These are phyloP conservation scores for Lepidium africanum DNA, from an alignment of 345 rosid genomes.

Conservation along the genomic window DNA sequence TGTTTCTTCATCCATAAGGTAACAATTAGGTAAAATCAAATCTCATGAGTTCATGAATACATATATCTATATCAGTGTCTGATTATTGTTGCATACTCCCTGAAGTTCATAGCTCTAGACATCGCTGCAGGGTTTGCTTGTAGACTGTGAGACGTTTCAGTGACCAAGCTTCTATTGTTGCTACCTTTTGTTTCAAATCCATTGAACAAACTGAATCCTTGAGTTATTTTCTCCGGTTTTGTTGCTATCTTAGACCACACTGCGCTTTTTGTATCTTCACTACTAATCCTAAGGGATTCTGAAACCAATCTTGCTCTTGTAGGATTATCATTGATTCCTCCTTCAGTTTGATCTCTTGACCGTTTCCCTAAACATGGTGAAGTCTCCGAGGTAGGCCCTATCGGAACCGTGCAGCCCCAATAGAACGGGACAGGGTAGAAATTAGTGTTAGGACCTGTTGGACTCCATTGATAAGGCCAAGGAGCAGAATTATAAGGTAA, in stretches of 20 bases:
- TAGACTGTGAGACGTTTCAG: conserved; percentile 32
- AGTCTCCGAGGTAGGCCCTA: conserved; percentile 16
- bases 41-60: conserved; percentile 2
- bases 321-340: neutral
- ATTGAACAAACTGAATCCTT: conserved; percentile 36
- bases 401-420: conserved; percentile 36
- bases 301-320: conserved; percentile 19
- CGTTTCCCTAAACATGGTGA: conserved; percentile 50
- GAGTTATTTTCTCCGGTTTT: conserved; percentile 32
- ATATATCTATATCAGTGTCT: neutral
- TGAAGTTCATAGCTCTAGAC: conserved; percentile 62
- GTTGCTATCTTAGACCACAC: conserved; percentile 27
- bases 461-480: conserved; percentile 45
- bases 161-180: conserved; percentile 19
- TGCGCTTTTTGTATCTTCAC: conserved; percentile 10
- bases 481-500: conserved; percentile 21
- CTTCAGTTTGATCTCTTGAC: conserved; percentile 40
- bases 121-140: conserved; percentile 77
- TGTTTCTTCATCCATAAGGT: conserved; percentile 19
- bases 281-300: neutral
- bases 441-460: conserved; percentile 29
- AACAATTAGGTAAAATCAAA: conserved; percentile 16
- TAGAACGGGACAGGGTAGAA: conserved; percentile 45
- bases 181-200: conserved; percentile 39
- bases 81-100: conserved; percentile 39